Base-by-base conservation (phyloP, 441 rosid genomes). In the Gossypium trilobum region DNA sequence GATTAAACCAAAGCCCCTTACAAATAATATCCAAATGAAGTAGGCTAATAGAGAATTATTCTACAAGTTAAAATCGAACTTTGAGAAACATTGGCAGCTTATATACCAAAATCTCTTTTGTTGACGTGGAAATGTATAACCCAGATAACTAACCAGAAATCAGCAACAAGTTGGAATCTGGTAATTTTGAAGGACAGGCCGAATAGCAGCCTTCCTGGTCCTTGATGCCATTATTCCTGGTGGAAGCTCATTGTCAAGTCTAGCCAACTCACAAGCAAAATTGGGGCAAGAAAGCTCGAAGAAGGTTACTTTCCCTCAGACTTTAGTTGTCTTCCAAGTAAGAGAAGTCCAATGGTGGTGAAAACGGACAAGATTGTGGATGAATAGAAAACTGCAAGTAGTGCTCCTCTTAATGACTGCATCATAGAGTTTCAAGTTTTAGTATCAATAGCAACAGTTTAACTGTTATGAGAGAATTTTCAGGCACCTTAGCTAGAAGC, bases 321-420 rank as follows among this genome's bases (percentile, higher is more conserved):
- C 75, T 82, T 84, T 5, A 91, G 92, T 73, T 86, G 86, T 76
- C 87, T 85, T 65, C 80, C 96, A 5, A 87, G 91, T 23, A 88
- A 51, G 79, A 90, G 19, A 72, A 93, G 93, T 13, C 92, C 98
- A 42, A 74, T 76, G 9, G 85, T 33, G 51, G 95, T 81, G 71
- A 70, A 74, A 73, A 82, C 92, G 7, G 97, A 88, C 82, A 91
- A 83, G 51, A 87, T 3, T 0, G 96, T 70, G 3, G 96, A 91
- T 0, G 84, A 81, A 75, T 88, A 91, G 83, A 84, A 85, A 50
- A 82, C 0, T 5, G 82, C 86, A 60, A 91, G 90, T 23, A 93
- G 84, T 73, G 96, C 82, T 77, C 83, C 92, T 79, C 97, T 85
- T 27, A 93, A 75, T 61, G 98, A 93, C 98, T 91, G 94, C 81